Conservation (phyloP, 2,329 filamentous ascomycete species). For the Colletotrichum phormii region DNA sequence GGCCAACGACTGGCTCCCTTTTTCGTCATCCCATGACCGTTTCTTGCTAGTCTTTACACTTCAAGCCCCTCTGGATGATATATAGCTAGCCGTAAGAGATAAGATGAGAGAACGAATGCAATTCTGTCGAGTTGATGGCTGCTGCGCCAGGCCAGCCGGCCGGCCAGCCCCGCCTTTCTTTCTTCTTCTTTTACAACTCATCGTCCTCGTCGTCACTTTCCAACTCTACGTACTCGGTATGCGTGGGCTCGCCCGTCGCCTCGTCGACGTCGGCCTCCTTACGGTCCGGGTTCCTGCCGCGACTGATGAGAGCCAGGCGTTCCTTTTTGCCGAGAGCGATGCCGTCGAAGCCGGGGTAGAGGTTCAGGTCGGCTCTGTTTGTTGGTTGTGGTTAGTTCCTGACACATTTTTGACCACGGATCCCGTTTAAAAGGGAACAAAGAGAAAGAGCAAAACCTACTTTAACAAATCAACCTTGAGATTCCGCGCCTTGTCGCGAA, state of each 20-base stretch:
- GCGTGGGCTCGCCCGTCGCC: slow-evolving; percentile 49
- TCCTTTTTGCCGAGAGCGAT: slow-evolving; percentile 65
- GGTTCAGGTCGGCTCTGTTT: slow-evolving; percentile 50
- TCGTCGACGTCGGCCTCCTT: slow-evolving; percentile 58
- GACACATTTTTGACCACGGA: no score
- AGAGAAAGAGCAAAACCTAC: slow-evolving; percentile 41
- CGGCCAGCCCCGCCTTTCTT: no score
- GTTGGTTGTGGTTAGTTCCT: no score
- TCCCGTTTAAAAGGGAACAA: no score
- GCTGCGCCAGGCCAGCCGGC: no score
- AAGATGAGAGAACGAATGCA: no score
- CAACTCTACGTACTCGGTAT: slow-evolving; percentile 44
- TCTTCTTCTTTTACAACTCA: not conserved
- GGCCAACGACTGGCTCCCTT: no score
- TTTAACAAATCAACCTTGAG: slow-evolving; percentile 65
- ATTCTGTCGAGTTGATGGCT: no score
- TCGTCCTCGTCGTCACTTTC: not conserved
- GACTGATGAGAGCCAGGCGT: slow-evolving; percentile 49
- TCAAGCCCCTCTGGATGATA: no score
- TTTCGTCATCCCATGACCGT: no score
- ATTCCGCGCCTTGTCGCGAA: slow-evolving; percentile 69
- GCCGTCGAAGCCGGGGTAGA: slow-evolving; percentile 62
- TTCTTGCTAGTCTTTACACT: no score
- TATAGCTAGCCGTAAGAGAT: no score
- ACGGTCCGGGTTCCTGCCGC: slow-evolving; percentile 62